Evolutionary conservation across 805 yeast species (phyloP), one percentile per base, ranked within the genome.

Genomic region (Nakazawaea pomicola): DNA sequence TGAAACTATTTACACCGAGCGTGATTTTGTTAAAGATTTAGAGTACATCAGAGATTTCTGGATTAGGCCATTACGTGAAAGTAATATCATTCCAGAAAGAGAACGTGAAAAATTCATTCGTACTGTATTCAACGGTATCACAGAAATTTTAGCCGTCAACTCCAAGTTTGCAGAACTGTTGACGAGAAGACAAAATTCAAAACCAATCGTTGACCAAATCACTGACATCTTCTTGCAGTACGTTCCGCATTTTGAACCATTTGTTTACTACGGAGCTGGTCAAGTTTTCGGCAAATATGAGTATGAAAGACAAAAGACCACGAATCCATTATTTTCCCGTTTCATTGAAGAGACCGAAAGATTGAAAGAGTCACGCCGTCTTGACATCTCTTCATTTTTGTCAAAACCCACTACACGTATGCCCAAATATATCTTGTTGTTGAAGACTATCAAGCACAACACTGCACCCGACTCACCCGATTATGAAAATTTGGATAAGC

Each of bases 331-430:
- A 46, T 91, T 93, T 67, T 90, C 95, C n/a, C 69, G 93, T 54
- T 93, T 93, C 60, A 86, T 91, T 43, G 95, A 87, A 55, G 96
- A 88, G 43, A 84, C 90, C 4, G 95, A 86, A 52, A 77, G 87
- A 54, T 68, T 83, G 49, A 87, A 87, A 4, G 96, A 86, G 65
- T 77, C 88, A 28, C 75, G 95, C 54, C 86, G 89, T 62, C 78
- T 91, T 45, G 97, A 95, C 61, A 80, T 93, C 40, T 85, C 91
- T 19, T 93, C 98, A 0, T 93, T 89, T 55, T 70, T 93, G 48
- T 87, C 96, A 6, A 95, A 91, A 55, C 97, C 98, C 38, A 90
- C 95, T 2, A 89, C 96, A 12, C 76, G 99, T 58, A 89, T 96
- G 24, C 98, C 97, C 8, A 72, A 98, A 50, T 93, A 93, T 62